Base-by-base conservation (phyloP, 75 land plant genomes). In the Pseudotsuga menziesii region DNA sequence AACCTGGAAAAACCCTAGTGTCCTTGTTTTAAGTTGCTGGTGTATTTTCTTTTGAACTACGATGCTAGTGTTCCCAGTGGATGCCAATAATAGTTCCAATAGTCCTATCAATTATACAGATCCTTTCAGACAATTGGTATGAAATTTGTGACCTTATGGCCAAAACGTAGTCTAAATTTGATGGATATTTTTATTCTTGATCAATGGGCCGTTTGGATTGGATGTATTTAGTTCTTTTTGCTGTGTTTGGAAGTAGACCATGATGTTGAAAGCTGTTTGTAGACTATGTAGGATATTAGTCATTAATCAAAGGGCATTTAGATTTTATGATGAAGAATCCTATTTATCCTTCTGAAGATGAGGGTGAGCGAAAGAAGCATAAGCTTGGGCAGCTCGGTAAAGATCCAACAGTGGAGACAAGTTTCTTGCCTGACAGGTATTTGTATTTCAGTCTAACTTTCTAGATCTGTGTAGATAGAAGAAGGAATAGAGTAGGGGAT, bases 351-450 rank as follows among this genome's bases (percentile, higher is more conserved):
- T 55, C 5, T 66, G 57, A 77, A 86, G 85, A 82, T 78, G 76
- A 64, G 41, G 71, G 81, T 60, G 88, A 84, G 76, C 4, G 74
- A 12, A 83, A 75, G 44, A 86, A 57, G 72, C 69, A 80, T 26
- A 61, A 61, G 3, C 62, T 61, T 61, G 62, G 62, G 19, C 91
- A 93, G 81, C 79, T 93, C 78, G 93, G 97, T 3, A 94, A 96
- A 80, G 92, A 96, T 82, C 99, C 99, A 44, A 86, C 93, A 12
- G 99, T 96, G 6, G 97, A 96, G 75, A 96, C 99, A 4, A 90
- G 99, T 80, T 96, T 96, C 78, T 78, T 96, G 79, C 99, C 99
- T 67, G 99, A 96, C 85, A 96, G 97, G 99, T 96, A 76, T 48
- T 48, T 81, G 80, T 57, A 26, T 52, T 85, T 74, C 3, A 61